Percentiles rank a stretch among this genome's conserved stretches.
These are phyloP conservation scores for Nidularia sp. DNA, from an alignment of 768 basidiomycete species.

Conservation along the genomic window DNA sequence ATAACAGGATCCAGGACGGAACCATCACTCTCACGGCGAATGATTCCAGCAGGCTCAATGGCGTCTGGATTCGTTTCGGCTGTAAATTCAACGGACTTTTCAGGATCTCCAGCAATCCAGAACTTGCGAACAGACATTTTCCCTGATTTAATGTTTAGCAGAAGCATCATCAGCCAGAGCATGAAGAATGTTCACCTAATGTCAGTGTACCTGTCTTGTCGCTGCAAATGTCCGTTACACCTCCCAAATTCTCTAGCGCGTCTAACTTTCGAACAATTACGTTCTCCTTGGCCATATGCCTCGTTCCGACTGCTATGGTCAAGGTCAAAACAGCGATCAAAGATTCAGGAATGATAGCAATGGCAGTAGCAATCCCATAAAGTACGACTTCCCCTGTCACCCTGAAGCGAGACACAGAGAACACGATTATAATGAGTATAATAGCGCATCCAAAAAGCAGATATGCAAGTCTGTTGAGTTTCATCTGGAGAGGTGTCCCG, in stretches of 20 bases:
- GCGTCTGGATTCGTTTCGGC: slow-evolving; percentile 27
- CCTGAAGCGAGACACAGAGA: slow-evolving; percentile 26
- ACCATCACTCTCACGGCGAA: slow-evolving; percentile 16
- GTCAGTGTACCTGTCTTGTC: slow-evolving; percentile 68
- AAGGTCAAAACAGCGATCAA: slow-evolving; percentile 48
- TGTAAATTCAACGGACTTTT: slow-evolving; percentile 19
- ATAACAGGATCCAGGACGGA: slow-evolving; percentile 11
- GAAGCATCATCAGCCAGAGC: neutral
- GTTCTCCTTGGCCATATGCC: slow-evolving; percentile 50
- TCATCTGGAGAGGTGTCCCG: slow-evolving; percentile 34
- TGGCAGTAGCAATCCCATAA: slow-evolving; percentile 33
- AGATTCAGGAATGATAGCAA: slow-evolving; percentile 37
- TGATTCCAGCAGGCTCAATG: slow-evolving; percentile 23
- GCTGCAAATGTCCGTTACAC: slow-evolving; percentile 51
- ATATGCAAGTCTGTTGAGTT: slow-evolving; percentile 29
- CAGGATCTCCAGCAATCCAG: slow-evolving; percentile 27
- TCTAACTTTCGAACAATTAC: slow-evolving; percentile 63
- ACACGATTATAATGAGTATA: slow-evolving; percentile 31
- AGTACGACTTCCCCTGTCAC: slow-evolving; percentile 27
- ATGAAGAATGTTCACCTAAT: slow-evolving; percentile 14
- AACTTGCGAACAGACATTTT: slow-evolving; percentile 36
- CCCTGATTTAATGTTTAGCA: slow-evolving; percentile 15
- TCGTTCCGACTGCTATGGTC: slow-evolving; percentile 55
- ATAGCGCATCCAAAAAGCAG: slow-evolving; percentile 29
- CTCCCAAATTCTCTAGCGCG: slow-evolving; percentile 59